phyloP scores from a whole-genome alignment of 495 filamentous ascomycete species.

The Entonaema liquescens region DNA sequence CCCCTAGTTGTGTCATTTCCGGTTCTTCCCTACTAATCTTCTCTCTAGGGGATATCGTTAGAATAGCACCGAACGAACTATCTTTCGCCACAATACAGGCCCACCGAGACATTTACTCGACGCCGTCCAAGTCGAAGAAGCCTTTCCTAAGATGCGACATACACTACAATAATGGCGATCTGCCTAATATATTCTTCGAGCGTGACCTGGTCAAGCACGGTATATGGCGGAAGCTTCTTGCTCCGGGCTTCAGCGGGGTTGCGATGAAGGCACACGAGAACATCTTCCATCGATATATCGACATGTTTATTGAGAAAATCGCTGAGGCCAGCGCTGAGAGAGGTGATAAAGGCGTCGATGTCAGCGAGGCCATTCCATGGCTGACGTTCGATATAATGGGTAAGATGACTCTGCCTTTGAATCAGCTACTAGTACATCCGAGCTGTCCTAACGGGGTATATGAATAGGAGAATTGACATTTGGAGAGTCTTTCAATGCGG shows the following conservation, averaged over 20 bases:
- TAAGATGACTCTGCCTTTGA: slow-evolving; percentile 7
- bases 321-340: slow-evolving; percentile 35
- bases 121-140: slow-evolving; percentile 42
- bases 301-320: slow-evolving; percentile 52
- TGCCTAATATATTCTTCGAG: slow-evolving; percentile 37
- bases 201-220: slow-evolving; percentile 45
- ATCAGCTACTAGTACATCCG: too few species aligned
- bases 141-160: slow-evolving; percentile 44
- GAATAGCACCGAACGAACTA: slow-evolving; percentile 56
- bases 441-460: too few species aligned
- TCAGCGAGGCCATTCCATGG: slow-evolving; percentile 55
- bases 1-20: too few species aligned
- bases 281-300: slow-evolving; percentile 53
- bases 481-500: slow-evolving; percentile 60
- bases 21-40: neutral
- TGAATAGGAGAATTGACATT: slow-evolving; percentile 41
- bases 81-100: slow-evolving; percentile 52
- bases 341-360: slow-evolving; percentile 41
- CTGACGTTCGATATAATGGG: slow-evolving; percentile 63
- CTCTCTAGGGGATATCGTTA: slow-evolving; percentile 51
- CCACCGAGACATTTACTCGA: slow-evolving; percentile 56
- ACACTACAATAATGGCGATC: slow-evolving; percentile 47
- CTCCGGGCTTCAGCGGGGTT: slow-evolving; percentile 43
- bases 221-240: slow-evolving; percentile 43
- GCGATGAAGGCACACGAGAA: slow-evolving; percentile 55